Base-by-base conservation (phyloP, 768 basidiomycete species). In the Hericium erinaceus region DNA sequence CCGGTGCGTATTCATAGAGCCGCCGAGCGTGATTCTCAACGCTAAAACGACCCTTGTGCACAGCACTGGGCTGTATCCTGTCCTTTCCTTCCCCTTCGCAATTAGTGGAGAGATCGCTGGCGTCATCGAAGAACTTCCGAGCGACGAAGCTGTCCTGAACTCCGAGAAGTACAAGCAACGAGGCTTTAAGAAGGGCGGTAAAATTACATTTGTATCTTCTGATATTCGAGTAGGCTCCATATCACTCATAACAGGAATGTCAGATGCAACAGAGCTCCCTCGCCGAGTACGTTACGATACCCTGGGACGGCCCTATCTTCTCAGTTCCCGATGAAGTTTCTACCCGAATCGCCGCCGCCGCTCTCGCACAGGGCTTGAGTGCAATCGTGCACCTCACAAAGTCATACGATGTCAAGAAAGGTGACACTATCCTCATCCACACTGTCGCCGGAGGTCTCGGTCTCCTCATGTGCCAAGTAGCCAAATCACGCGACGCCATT, bases 401-500 rank as follows among this genome's bases (percentile, higher is more conserved):
- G 68, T 83, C 92, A 6, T 90, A 98, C 70, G 72, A 83, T 44
- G 88, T 95, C 57, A 80, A 94, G 69, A 80, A 80, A 64, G 87
- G 82, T 1, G 92, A 95, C 65, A 79, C 74, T 49, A 82, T 95
- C 56, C 78, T 95, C 53, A 80, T 98, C 2, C 91, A 97, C 67
- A 95, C 95, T 28, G 80, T 95, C 37, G 94, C 95, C 0, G 95
- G 95, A 37, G 94, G 95, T 10, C 77, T 97, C 8, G 95, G 84
- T 2, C 74, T 87, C 24, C 67, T 87, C 33, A 77, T 85, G 56
- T 75, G 80, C 8, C 87, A 95, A 72, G 67, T 89, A 28, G 82
- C 83, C 40, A 85, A 82, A 67, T 73, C 76, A 46, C 75, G 82
- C 18, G 95, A 95, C 4, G 95, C 89, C 1, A 87, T 82, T 7